Evolutionary conservation across 1,284 basidiomycete genomes (phyloP).

Genomic region (Naganishia albida): DNA sequence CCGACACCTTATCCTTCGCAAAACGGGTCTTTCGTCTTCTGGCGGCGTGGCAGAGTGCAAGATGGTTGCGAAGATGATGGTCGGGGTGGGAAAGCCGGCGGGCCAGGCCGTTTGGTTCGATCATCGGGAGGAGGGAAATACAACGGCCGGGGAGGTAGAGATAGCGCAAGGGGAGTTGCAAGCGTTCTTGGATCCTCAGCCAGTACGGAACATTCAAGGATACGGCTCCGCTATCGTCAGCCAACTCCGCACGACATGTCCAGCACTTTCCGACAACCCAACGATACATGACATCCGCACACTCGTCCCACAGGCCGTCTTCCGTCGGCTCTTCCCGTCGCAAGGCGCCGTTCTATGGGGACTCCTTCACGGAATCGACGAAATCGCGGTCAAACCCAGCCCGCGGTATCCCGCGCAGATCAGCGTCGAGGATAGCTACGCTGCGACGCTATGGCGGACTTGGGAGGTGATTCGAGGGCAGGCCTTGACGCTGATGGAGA

Average conservation of each 20-base stretch:
- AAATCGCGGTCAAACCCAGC: conserved; percentile 44
- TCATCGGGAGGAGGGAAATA: conserved; percentile 25
- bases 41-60: conserved; percentile 50
- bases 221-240: conserved; percentile 37
- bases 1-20: conserved; percentile 41
- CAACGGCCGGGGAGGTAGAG: background rate
- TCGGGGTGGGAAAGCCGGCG: conserved; percentile 48
- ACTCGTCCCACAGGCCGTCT: conserved; percentile 5
- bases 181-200: conserved; percentile 44
- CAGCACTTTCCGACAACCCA: background rate
- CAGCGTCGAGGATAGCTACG: conserved; percentile 48
- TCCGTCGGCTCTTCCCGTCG: conserved; percentile 20
- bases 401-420: conserved; percentile 49
- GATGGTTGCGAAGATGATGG: conserved; percentile 49
- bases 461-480: conserved; percentile 17
- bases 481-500: conserved; percentile 22
- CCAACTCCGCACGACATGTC: conserved; percentile 9
- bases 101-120: conserved; percentile 43
- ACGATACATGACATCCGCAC: conserved; percentile 21
- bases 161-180: conserved; percentile 28
- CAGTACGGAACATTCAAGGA: conserved; percentile 40
- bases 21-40: conserved; percentile 49
- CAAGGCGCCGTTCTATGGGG: conserved; percentile 39
- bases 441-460: conserved; percentile 10
- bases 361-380: conserved; percentile 45